Base-by-base conservation (phyloP, 2,329 filamentous ascomycete genomes). In the Scedosporium minutisporum region DNA sequence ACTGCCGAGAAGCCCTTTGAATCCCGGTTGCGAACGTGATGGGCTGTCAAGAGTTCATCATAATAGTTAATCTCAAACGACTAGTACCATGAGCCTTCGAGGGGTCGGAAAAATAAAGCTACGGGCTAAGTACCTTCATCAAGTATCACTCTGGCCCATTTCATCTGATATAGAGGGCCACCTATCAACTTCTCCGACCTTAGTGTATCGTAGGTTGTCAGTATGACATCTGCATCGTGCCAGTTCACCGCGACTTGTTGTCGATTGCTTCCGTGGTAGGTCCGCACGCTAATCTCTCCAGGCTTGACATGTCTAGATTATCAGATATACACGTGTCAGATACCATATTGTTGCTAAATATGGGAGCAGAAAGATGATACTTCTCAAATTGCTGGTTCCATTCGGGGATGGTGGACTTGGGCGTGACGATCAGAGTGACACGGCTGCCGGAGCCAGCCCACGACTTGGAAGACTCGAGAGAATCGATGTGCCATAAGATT, bases 21-120 rank as follows among this genome's bases (percentile, higher is more conserved):
- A 3, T 75, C 70, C 18, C 73, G 73, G 1, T 77, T 77, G n/a
- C 81, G 77, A 25, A 84, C 82, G 3, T 74, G 74, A 65, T 84
- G 80, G 14, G 80, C 80, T 81, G 5, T 33, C 65, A 60, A 58
- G 21, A n/a, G 6, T 16, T 12, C 9, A 29, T 58, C n/a, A n/a
- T n/a, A n/a, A n/a, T n/a, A n/a, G n/a, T n/a, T n/a, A n/a, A n/a
- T n/a, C n/a, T n/a, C n/a, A n/a, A n/a, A n/a, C n/a, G n/a, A n/a
- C n/a, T n/a, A n/a, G n/a, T 6, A 41, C 5, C 2, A n/a, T 38
- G 14, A 33, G 57, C 27, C 2, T 33, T 9, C 7, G 14, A 58
- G 12, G 25, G 12, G 29, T 23, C 6, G 1, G 27, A 6, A 41
- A 14, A 33, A n/a, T 14, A 41, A 14, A 18, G 18, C 14, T 12